Base-by-base conservation (phyloP, 2,329 filamentous ascomycete species). In the Microdochium trichocladiopsis region DNA sequence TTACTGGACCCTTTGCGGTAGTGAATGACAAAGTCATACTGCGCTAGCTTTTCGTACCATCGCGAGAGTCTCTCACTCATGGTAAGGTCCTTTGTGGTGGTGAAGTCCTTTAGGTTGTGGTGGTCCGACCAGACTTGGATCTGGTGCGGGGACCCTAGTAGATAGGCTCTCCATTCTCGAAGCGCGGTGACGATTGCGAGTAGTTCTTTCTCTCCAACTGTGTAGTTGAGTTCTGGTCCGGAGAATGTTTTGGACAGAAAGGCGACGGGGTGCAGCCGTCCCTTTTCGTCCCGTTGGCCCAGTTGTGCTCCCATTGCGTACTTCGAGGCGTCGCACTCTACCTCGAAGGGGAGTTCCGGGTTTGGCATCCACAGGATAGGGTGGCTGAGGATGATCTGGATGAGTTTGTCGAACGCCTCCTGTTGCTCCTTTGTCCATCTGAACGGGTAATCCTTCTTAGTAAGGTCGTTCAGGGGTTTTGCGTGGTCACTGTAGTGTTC, bases 191-290 rank as follows among this genome's bases (percentile, higher is more conserved):
- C 51, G 28, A 71, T 65, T 2, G 65, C 64, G 3, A 70, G 47
- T 0, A 72, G 56, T 57, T 69, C 66, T 50, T 70, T 68, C 49
- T 70, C 55, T 49, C 69, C 58, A 10, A 68, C 68, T 14, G 65
- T 41, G 52, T 69, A 70, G 53, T 69, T 69, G 14, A 50, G 43
- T 41, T 60, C 54, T 0, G 52, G 36, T 48, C 41, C 45, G 2
- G 18, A 43, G 6, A 59, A 31, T 18, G 57, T 61, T 51, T 51
- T 51, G 2, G 50, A 60, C 24, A 55, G 51, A 50, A 55, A 62
- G 1, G 52, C 54, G 21, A 61, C 28, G 2, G 53, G 55, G n/a
- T 50, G 31, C 16, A 54, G 33, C 11, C 51, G 50, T 3, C 51
- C 45, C 8, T 56, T 48, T 2, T 52, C 14, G 8, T 31, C 48